A percentile compares a stretch with the other conserved stretches of the same genome.
phyloP scores from a whole-genome alignment of 345 rosid genomes.

The Aegle marmelos region DNA sequence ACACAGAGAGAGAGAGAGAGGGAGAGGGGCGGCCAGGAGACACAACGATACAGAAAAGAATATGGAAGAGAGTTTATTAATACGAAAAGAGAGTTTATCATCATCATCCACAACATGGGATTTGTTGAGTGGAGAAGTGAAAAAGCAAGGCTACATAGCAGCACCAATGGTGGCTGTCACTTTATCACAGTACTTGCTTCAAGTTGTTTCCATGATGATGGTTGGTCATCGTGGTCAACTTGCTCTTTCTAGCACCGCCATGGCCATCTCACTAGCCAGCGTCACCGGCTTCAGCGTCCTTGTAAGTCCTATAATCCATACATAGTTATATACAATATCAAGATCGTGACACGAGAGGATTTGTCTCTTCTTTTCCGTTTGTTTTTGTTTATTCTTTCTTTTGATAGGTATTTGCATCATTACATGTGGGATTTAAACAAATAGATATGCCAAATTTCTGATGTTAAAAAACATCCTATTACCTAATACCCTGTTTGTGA shows the following conservation, averaged over 20 bases:
- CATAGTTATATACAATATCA: background rate
- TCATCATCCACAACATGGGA: slow-evolving; percentile 3
- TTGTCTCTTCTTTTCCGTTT: too few relatives aligned
- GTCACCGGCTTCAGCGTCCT: slow-evolving; percentile 77
- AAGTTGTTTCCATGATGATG: slow-evolving; percentile 66
- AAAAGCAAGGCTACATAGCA: slow-evolving; percentile 48
- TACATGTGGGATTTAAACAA: background rate
- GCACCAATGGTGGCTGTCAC: slow-evolving; percentile 68
- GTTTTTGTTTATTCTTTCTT: background rate
- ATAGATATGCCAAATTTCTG: background rate
- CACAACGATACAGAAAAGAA: background rate
- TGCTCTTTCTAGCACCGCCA: slow-evolving; percentile 69
- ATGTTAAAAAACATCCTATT: background rate
- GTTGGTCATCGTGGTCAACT: slow-evolving; percentile 82
- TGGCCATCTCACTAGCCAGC: slow-evolving; percentile 54
- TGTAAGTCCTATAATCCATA: slow-evolving; percentile 32
- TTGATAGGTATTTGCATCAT: background rate
- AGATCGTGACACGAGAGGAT: background rate
- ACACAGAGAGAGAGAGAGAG: too few relatives aligned
- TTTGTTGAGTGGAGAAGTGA: slow-evolving; percentile 38
- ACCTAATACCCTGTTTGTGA: background rate
- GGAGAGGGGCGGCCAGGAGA: background rate
- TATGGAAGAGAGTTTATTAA: background rate
- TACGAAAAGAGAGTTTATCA: background rate
- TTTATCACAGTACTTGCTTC: slow-evolving; percentile 50